Conservation (phyloP, 2,329 filamentous ascomycete species). For the Aphanocladium album region DNA sequence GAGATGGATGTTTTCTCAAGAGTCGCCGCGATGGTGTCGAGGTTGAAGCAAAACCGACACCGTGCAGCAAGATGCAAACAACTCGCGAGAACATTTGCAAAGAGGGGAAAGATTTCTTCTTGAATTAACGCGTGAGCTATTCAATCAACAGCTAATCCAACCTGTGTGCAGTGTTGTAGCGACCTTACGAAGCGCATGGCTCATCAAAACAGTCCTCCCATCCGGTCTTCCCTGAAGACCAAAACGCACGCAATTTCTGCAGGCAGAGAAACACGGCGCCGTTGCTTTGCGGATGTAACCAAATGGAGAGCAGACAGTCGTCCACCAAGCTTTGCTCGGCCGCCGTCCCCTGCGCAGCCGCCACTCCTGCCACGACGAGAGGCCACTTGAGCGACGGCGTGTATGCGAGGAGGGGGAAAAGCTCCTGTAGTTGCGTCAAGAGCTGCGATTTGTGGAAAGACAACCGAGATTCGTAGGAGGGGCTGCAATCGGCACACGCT, state of each 20-base stretch:
- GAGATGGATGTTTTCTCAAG: too few species aligned
- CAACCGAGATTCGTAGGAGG: neutral
- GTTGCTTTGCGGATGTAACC: neutral
- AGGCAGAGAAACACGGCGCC: neutral
- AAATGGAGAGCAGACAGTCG: neutral
- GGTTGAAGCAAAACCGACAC: too few species aligned
- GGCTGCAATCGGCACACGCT: too few species aligned
- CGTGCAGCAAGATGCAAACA: too few species aligned
- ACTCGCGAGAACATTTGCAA: too few species aligned
- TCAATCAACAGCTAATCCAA: too few species aligned
- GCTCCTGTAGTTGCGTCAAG: neutral
- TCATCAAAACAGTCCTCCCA: neutral
- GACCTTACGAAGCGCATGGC: neutral
- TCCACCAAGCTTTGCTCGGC: neutral
- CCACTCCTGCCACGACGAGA: neutral
- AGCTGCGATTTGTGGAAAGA: neutral
- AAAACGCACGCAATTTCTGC: neutral
- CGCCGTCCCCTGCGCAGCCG: too few species aligned
- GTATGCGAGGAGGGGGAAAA: neutral
- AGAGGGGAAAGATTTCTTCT: too few species aligned
- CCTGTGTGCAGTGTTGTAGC: too few species aligned
- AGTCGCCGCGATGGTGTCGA: too few species aligned
- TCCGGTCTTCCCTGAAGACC: neutral
- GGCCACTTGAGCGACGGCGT: neutral
- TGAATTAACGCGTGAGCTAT: too few species aligned